These are phyloP conservation scores for Pichia sp. DNA, from an alignment of 1,139 yeast species.

Conservation along the genomic window DNA sequence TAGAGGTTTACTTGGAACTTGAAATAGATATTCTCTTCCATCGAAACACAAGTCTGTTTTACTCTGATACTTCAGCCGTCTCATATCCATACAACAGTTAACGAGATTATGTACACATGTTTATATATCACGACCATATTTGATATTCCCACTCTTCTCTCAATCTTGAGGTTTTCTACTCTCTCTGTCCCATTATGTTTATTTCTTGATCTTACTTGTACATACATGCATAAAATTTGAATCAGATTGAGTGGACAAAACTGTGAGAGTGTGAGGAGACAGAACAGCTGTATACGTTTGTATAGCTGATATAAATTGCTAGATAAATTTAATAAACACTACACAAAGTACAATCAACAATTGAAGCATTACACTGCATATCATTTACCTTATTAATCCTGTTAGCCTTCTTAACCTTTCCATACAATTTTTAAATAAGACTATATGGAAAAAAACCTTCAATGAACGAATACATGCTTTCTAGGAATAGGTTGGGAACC, in stretches of 20 bases:
- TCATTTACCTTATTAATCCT: too few relatives aligned
- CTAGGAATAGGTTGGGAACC: neutral
- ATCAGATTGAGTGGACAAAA: neutral
- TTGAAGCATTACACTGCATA: too few relatives aligned
- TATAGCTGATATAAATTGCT: neutral
- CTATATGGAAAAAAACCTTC: too few relatives aligned
- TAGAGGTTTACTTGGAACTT: neutral
- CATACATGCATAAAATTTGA: neutral
- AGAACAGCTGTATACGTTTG: neutral
- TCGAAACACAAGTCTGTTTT: neutral
- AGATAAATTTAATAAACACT: conserved; percentile 32
- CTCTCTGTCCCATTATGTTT: neutral
- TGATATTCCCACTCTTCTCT: neutral
- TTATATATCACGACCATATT: neutral
- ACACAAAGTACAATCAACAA: neutral
- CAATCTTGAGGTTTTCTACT: neutral
- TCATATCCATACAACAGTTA: neutral
- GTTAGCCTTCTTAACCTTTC: too few relatives aligned
- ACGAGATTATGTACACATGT: neutral
- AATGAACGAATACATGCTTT: neutral
- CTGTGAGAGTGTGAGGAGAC: neutral
- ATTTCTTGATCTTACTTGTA: conserved; percentile 7
- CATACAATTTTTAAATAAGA: too few relatives aligned
- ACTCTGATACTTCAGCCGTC: neutral
- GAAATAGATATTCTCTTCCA: neutral